Percentiles rank a stretch among this genome's conserved stretches.
Conservation (phyloP, 768 basidiomycete genomes). For the Tubosaeta brunneosetosa region DNA sequence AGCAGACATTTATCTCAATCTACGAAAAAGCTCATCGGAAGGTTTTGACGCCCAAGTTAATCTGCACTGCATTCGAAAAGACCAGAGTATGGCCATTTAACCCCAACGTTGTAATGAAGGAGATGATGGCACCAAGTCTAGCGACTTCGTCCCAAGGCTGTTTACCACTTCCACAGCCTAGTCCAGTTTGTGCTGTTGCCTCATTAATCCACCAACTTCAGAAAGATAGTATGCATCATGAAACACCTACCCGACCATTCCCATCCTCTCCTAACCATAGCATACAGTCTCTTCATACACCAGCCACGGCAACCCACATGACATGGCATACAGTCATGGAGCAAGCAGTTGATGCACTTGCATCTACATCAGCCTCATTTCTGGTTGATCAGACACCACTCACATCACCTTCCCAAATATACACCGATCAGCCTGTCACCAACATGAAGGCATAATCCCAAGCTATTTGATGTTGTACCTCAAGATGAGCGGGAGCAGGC, state of each 20-base stretch:
- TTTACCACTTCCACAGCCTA: background rate
- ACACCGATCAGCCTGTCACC: background rate
- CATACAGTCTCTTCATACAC: no score
- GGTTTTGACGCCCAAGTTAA: background rate
- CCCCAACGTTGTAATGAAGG: conserved; percentile 14
- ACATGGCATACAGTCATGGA: background rate
- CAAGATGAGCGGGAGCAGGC: background rate
- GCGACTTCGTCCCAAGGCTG: background rate
- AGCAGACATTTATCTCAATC: background rate
- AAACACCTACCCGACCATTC: no score
- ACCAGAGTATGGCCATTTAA: conserved; percentile 24
- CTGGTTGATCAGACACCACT: background rate
- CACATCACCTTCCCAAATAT: background rate
- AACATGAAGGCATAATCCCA: background rate
- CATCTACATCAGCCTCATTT: background rate
- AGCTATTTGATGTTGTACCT: background rate
- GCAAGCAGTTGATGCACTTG: background rate
- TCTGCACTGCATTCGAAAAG: background rate
- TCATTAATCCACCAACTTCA: background rate
- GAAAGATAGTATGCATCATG: no score
- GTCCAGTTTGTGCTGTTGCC: background rate
- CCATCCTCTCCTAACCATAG: no score
- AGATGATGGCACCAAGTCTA: conserved; percentile 23
- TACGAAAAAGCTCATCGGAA: background rate
- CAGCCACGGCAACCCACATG: background rate